Evolutionary conservation across 345 rosid species (phyloP).

Genomic region (Eucalyptus melliodora): DNA sequence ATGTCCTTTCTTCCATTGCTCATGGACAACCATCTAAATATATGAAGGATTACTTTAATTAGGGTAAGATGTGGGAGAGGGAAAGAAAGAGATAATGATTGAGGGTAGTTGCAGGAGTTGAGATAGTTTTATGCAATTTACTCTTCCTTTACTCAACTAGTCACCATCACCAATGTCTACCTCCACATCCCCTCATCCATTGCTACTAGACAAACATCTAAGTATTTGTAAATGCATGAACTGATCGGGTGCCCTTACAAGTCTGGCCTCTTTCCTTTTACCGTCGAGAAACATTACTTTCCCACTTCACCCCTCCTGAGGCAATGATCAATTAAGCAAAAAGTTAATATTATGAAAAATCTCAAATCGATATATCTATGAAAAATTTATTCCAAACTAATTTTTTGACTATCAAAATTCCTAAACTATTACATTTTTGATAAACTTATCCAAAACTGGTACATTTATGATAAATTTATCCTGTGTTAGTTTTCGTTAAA

Average conservation of each 20-base stretch:
- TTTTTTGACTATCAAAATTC: fast-evolving
- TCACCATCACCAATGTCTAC: not conserved
- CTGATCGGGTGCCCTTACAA: too few species aligned
- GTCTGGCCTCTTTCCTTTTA: too few species aligned
- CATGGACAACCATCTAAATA: too few species aligned
- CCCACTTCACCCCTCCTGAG: fast-evolving
- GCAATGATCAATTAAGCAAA: too few species aligned
- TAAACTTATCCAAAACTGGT: fast-evolving
- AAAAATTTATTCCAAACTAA: fast-evolving
- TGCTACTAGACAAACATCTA: too few species aligned
- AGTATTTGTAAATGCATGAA: not conserved
- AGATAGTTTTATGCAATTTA: not conserved
- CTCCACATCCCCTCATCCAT: not conserved
- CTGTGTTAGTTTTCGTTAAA: too few species aligned
- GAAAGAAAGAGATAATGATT: too few species aligned
- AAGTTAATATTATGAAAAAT: fast-evolving
- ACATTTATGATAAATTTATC: fast-evolving
- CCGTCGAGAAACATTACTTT: too few species aligned
- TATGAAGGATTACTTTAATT: too few species aligned
- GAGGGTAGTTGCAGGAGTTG: not conserved
- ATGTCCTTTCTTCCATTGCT: fast-evolving
- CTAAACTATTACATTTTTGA: fast-evolving
- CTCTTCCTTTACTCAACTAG: not conserved
- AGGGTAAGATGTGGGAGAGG: too few species aligned
- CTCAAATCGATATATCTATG: too few species aligned